Evolutionary conservation across 306 rosid species (phyloP).

Genomic region (Citrullus mucosospermus): DNA sequence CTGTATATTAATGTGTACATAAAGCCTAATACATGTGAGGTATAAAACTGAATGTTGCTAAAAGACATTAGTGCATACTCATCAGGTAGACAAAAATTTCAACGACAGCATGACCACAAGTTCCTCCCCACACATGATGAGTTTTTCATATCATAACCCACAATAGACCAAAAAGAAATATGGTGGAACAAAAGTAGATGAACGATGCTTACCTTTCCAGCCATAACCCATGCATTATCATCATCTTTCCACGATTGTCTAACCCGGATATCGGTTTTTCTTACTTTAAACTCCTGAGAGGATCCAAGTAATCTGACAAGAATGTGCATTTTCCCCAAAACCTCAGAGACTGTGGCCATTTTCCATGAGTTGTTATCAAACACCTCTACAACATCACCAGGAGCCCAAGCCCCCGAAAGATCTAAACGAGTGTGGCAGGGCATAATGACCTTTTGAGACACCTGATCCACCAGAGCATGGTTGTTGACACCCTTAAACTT

Average conservation of each 20-base stretch:
- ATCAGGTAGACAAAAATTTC: neutral
- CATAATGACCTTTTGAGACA: slow-evolving; percentile 44
- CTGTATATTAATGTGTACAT: neutral
- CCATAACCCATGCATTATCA: slow-evolving; percentile 31
- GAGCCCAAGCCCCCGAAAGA: slow-evolving; percentile 36
- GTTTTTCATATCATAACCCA: neutral
- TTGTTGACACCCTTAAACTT: slow-evolving; percentile 24
- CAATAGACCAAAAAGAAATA: neutral
- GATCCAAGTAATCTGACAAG: slow-evolving; percentile 78
- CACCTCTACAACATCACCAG: slow-evolving; percentile 82
- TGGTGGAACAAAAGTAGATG: neutral
- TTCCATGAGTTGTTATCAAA: slow-evolving; percentile 73
- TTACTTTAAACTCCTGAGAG: slow-evolving; percentile 54
- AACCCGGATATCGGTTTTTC: slow-evolving; percentile 50
- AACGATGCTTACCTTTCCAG: slow-evolving; percentile 58
- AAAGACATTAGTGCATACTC: neutral
- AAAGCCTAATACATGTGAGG: neutral
- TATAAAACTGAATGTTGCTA: neutral
- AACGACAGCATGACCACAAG: neutral
- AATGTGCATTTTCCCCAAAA: slow-evolving; percentile 37
- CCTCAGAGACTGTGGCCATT: slow-evolving; percentile 71
- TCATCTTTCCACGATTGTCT: slow-evolving; percentile 11
- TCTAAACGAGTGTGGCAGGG: slow-evolving; percentile 58
- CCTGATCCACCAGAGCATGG: slow-evolving; percentile 33
- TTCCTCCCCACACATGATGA: neutral